Conservation (phyloP, 495 filamentous ascomycete species). For the Cetradonia linearis region DNA sequence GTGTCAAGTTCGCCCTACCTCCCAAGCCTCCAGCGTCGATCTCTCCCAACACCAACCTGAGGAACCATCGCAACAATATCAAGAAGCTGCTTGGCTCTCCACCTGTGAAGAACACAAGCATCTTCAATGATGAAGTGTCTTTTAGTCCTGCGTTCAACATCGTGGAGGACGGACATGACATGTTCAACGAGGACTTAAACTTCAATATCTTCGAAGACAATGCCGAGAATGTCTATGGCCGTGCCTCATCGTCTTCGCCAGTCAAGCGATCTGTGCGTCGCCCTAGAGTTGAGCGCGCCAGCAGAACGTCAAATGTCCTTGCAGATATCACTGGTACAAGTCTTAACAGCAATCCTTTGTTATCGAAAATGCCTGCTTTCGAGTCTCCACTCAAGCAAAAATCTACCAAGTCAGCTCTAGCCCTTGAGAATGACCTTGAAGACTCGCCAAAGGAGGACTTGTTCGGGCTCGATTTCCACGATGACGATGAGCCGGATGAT, state of each 20-base stretch:
- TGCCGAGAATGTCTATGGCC: conserved; percentile 35
- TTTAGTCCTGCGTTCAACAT: conserved; percentile 75
- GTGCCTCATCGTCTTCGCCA: conserved; percentile 57
- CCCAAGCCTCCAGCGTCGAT: conserved; percentile 74
- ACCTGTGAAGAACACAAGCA: conserved; percentile 52
- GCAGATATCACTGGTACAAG: conserved; percentile 51
- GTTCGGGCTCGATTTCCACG: conserved; percentile 49
- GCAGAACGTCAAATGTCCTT: conserved; percentile 49
- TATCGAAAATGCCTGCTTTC: conserved; percentile 25
- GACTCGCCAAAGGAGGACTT: conserved; percentile 47
- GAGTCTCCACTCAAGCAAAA: conserved; percentile 40
- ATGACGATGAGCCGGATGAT: conserved; percentile 50
- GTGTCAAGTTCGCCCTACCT: conserved; percentile 75
- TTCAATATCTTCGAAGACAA: conserved; percentile 70
- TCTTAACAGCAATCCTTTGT: conserved; percentile 40
- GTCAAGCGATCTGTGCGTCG: conserved; percentile 63
- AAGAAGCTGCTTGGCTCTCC: conserved; percentile 84
- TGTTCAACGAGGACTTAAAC: conserved; percentile 40
- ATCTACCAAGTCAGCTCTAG: conserved; percentile 38
- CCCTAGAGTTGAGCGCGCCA: conserved; percentile 46
- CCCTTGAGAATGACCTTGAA: conserved; percentile 47
- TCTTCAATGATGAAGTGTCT: conserved; percentile 51
- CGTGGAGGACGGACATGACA: conserved; percentile 26
- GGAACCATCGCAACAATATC: conserved; percentile 79
- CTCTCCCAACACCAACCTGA: conserved; percentile 91